Conservation (phyloP, 2,329 filamentous ascomycete species). For the Paraconiothyrium brasiliense region DNA sequence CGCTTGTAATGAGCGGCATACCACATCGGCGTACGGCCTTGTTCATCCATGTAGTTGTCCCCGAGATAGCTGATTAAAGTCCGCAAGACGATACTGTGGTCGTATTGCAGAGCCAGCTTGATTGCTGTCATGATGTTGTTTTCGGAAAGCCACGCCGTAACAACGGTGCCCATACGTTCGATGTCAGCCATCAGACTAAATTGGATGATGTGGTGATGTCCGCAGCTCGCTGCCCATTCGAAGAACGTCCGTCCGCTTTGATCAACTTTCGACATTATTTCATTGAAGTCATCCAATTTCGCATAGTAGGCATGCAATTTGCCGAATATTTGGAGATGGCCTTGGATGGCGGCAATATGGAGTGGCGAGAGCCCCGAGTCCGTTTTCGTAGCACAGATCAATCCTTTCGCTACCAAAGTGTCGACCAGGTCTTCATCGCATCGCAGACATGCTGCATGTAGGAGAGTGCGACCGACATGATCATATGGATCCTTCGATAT, state of each 20-base stretch:
- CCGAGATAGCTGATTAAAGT: background rate
- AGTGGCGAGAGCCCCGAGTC: constrained; percentile 2
- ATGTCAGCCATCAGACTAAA: background rate
- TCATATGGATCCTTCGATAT: background rate
- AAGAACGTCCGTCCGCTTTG: background rate
- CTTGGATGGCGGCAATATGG: constrained; percentile 4
- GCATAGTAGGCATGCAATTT: background rate
- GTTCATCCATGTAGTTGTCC: background rate
- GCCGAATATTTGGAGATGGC: background rate
- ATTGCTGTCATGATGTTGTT: background rate
- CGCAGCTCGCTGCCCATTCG: constrained; percentile 1
- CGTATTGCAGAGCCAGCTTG: background rate
- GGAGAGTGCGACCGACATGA: background rate
- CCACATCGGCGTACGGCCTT: background rate
- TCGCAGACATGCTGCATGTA: constrained; percentile 2
- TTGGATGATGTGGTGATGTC: background rate
- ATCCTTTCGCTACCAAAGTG: background rate
- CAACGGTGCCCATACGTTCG: background rate
- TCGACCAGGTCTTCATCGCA: background rate
- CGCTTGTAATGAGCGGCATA: background rate
- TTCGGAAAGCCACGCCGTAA: background rate
- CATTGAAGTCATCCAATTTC: background rate
- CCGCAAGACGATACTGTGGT: background rate
- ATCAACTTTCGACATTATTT: background rate
- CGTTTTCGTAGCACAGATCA: background rate